These are phyloP conservation scores for Lentinula raphanica DNA, from an alignment of 768 basidiomycete species.

Conservation along the genomic window DNA sequence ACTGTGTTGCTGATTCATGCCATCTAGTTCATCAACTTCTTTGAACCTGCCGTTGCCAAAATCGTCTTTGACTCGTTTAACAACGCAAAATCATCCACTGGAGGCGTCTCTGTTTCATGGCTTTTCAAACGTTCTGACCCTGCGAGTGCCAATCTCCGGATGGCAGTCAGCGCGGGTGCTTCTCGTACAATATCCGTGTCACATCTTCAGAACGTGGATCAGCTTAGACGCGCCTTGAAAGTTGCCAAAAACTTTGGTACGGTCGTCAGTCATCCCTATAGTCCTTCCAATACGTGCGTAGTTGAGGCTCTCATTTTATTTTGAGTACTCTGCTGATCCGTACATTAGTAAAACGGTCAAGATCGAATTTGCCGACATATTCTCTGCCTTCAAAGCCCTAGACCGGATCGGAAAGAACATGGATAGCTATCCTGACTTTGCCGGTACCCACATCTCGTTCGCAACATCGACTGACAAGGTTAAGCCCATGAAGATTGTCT, in stretches of 20 bases:
- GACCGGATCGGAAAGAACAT: neutral
- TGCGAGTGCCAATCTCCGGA: neutral
- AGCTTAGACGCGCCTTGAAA: neutral
- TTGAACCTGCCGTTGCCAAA: conserved; percentile 1
- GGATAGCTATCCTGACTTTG: neutral
- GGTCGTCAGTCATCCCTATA: neutral
- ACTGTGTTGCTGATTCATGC: neutral
- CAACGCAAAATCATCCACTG: neutral
- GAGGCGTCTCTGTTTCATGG: conserved; percentile 1
- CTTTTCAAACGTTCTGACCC: neutral
- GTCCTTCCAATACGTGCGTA: neutral
- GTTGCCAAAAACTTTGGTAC: neutral
- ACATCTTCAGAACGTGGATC: neutral
- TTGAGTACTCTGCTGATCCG: neutral
- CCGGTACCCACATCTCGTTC: neutral
- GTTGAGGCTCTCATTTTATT: neutral
- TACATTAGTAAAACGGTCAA: neutral
- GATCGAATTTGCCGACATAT: conserved; percentile 2
- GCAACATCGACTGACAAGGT: neutral
- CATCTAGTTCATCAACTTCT: conserved; percentile 1
- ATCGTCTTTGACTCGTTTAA: neutral
- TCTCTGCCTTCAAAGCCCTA: neutral
- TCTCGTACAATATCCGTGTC: conserved; percentile 1
- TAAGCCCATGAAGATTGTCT: neutral
- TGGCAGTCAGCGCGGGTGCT: neutral